Percentiles rank a stretch among this genome's conserved stretches.
Conservation (phyloP, 2,329 filamentous ascomycete species). For the Fusarium brevicatenulatum region DNA sequence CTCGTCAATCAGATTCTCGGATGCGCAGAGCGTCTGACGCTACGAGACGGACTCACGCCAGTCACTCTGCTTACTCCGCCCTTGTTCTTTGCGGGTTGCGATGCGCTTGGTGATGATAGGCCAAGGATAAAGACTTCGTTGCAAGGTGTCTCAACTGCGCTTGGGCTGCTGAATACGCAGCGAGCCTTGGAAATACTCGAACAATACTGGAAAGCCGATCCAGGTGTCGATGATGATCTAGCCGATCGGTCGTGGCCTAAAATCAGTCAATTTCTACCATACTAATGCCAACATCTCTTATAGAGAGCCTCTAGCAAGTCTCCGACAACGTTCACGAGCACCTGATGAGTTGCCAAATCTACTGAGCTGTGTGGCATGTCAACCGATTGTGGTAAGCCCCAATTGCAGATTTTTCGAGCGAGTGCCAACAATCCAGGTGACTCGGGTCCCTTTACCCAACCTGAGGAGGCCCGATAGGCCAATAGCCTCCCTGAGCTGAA, state of each 20-base stretch:
- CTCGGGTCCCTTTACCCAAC: background rate
- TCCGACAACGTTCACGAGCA: background rate
- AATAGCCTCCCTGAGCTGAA: background rate
- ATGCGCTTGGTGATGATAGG: constrained; percentile 22
- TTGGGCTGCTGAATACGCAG: constrained; percentile 26
- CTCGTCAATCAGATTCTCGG: constrained; percentile 14
- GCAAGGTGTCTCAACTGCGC: constrained; percentile 21
- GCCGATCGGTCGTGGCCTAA: constrained; percentile 21
- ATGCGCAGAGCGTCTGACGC: constrained; percentile 17
- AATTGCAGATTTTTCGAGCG: too few species aligned
- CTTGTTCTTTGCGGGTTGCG: constrained; percentile 29
- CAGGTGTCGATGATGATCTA: constrained; percentile 17
- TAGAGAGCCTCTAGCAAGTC: background rate
- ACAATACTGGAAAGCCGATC: constrained; percentile 17
- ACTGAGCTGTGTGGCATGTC: background rate
- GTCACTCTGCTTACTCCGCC: constrained; percentile 27
- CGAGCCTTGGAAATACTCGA: constrained; percentile 29
- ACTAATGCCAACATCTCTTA: background rate
- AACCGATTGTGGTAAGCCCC: background rate
- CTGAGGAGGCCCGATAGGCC: background rate
- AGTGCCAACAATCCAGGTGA: background rate
- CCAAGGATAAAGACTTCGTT: constrained; percentile 19
- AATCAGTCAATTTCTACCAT: constrained; percentile 26
- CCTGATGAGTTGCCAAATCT: background rate
- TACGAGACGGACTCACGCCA: constrained; percentile 27